These are phyloP conservation scores for Macroventuria anomochaeta DNA, from an alignment of 2,329 filamentous ascomycete species.

Conservation along the genomic window DNA sequence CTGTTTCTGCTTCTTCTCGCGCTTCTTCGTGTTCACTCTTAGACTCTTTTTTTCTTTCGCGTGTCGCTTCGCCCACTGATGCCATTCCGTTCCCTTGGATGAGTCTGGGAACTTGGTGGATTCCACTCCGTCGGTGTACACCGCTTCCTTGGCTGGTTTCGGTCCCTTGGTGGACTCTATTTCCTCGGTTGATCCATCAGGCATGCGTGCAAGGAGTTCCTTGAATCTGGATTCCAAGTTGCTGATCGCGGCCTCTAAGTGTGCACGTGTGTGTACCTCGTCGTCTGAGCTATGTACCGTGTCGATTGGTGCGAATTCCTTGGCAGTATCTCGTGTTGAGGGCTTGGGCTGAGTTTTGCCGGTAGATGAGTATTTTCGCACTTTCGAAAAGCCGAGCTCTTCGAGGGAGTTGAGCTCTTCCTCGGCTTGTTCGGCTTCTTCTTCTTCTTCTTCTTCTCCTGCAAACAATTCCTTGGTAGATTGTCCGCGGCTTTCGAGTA, in stretches of 20 bases:
- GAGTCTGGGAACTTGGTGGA: background rate
- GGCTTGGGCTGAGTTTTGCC: background rate
- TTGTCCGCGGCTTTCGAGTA: conserved; percentile 23
- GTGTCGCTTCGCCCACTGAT: conserved; percentile 9
- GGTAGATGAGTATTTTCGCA: conserved; percentile 1
- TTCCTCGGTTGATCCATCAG: too few species aligned
- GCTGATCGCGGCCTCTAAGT: background rate
- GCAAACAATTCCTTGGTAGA: conserved; percentile 14
- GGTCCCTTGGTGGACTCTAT: too few species aligned
- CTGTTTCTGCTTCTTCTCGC: background rate
- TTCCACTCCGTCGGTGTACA: background rate
- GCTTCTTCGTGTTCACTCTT: background rate
- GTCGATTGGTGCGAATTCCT: too few species aligned
- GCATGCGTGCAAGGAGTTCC: background rate
- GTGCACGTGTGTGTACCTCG: too few species aligned
- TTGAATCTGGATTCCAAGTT: too few species aligned
- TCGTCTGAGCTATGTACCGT: too few species aligned
- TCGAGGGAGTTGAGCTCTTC: background rate
- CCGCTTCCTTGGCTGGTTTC: too few species aligned
- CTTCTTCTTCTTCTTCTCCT: conserved; percentile 1
- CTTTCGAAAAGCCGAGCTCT: background rate
- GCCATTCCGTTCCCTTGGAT: conserved; percentile 7
- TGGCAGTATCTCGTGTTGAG: background rate
- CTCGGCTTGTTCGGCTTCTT: background rate
- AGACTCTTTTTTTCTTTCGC: conserved; percentile 1